These are phyloP conservation scores for Smallanthus sonchifolius DNA, from an alignment of 129 eudicot genomes.

Conservation along the genomic window DNA sequence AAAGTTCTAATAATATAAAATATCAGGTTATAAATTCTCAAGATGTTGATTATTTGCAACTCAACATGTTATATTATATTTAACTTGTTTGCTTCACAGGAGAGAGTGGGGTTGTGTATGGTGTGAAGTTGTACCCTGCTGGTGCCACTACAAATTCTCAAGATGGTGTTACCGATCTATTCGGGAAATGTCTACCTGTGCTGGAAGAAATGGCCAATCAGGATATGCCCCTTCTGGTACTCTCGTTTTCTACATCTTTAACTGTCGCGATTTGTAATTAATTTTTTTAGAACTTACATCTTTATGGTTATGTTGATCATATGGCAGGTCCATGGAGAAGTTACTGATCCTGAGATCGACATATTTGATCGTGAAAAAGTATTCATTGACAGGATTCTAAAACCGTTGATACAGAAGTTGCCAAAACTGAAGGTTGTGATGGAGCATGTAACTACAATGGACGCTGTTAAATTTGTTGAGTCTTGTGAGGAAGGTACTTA, in stretches of 20 bases:
- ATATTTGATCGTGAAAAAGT: constrained; percentile 94
- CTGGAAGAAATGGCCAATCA: constrained; percentile 90
- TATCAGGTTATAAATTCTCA: too few relatives aligned
- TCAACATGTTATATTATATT: not conserved
- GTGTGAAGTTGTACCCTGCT: constrained; percentile 95
- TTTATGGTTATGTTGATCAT: not conserved
- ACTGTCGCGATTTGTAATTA: not conserved
- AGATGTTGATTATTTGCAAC: not conserved
- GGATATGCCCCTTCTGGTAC: constrained; percentile 88
- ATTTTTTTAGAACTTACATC: not conserved
- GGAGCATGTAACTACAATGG: constrained; percentile 96
- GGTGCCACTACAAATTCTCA: constrained; percentile 99
- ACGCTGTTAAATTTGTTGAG: constrained; percentile 81
- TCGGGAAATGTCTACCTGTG: constrained; percentile 88
- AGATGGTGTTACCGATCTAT: constrained; percentile 95
- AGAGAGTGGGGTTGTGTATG: constrained; percentile 86
- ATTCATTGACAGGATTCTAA: constrained; percentile 69
- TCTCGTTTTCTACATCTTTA: not conserved
- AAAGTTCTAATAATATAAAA: too few relatives aligned
- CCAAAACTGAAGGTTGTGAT: constrained; percentile 86
- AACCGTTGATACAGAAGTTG: constrained; percentile 64
- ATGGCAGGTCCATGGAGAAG: constrained; percentile 94
- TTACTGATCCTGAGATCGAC: constrained; percentile 75
- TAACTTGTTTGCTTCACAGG: constrained; percentile 38
- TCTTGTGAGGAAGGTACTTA: constrained; percentile 72